Conservation (phyloP, 2,329 filamentous ascomycete genomes). For the Pseudogymnoascus sp. region DNA sequence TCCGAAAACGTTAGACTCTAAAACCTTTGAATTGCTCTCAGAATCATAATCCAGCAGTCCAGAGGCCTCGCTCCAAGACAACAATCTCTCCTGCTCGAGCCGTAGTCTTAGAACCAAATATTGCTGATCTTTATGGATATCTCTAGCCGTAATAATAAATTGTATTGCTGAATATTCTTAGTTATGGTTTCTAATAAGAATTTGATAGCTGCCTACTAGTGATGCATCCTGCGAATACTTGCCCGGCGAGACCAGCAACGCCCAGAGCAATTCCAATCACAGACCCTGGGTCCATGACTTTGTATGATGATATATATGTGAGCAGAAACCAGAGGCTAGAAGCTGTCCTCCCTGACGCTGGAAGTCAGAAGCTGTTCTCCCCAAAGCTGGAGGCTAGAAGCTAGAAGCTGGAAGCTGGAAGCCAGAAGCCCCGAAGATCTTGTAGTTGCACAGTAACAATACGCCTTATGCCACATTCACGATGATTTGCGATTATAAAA, state of each 20-base stretch:
- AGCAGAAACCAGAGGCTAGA: not conserved
- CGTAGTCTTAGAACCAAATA: slow-evolving; percentile 42
- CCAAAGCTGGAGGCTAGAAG: too few species aligned
- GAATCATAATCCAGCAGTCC: slow-evolving; percentile 39
- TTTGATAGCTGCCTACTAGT: slow-evolving; percentile 28
- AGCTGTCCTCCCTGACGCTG: not conserved
- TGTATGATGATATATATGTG: not conserved
- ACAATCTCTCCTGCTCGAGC: slow-evolving; percentile 44
- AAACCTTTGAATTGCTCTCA: slow-evolving; percentile 35
- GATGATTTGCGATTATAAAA: not conserved
- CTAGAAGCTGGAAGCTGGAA: not conserved
- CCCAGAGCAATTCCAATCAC: slow-evolving; percentile 37
- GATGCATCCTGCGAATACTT: slow-evolving; percentile 41
- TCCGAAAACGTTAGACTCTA: slow-evolving; percentile 41
- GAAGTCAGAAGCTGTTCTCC: too few species aligned
- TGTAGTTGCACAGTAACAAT: not conserved
- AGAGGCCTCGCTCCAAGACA: slow-evolving; percentile 44
- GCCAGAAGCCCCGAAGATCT: not conserved
- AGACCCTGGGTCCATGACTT: slow-evolving; percentile 38
- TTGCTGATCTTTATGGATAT: slow-evolving; percentile 41
- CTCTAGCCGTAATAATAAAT: slow-evolving; percentile 40
- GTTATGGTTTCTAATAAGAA: slow-evolving; percentile 2
- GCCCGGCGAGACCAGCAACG: slow-evolving; percentile 39
- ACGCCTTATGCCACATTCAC: not conserved
- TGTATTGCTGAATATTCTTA: slow-evolving; percentile 34